Base-by-base conservation (phyloP, 83 land plant species). In the Thuja plicata region DNA sequence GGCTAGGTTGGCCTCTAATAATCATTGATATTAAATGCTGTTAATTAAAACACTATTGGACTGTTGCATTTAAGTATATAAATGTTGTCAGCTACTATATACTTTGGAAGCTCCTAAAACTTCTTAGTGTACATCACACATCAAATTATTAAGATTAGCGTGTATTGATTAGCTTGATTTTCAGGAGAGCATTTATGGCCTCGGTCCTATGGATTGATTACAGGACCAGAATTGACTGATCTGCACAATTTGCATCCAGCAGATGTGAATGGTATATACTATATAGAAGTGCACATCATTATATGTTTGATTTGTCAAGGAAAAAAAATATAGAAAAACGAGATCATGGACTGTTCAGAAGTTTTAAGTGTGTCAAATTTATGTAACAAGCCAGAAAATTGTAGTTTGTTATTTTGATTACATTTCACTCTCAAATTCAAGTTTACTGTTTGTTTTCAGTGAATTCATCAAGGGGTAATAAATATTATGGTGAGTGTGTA, bases 181-280 rank as follows among this genome's bases (percentile, higher is more conserved):
- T 66, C 91, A 94, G 95, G 95, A 74, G 94, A 94, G 66, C 95
- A 94, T 88, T 84, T 94, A 46, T 94, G 95, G 95, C 95, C 95
- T 86, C 91, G 94, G 9, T 94, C 95, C 13, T 94, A 92, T 89
- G 95, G 95, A 12, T 54, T 94, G 32, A 45, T 11, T 8, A 81
- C 89, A 43, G 92, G 89, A 74, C 88, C 90, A 66, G 90, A 94
- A 11, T 86, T 92, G 57, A 92, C 92, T 73, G 95, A 92, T 84
- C 86, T 94, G 54, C 95, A 94, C 50, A 94, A 94, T 78, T 89
- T 94, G 48, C 93, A 88, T 54, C 95, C 95, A 0, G 94, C 94
- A 74, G 94, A 94, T 87, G 84, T 80, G 24, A 94, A 94, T 87
- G 95, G 95, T 94, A 82, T n/a, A 89, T 15, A 30, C 40, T 38